phyloP scores from a whole-genome alignment of 768 basidiomycete genomes.

The Tulasnella sp. region DNA sequence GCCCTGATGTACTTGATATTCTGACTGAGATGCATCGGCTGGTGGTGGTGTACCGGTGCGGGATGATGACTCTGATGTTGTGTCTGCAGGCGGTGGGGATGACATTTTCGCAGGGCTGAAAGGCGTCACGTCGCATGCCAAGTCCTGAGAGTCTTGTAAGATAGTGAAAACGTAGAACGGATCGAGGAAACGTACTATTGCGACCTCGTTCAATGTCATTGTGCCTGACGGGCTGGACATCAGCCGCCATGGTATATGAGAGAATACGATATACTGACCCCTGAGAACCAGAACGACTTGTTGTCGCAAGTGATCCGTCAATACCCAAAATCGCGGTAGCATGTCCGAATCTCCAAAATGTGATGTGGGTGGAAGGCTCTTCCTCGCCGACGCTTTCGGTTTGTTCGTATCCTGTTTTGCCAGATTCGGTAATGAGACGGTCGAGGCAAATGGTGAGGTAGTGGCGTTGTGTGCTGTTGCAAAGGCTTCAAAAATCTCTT shows the following conservation, averaged over 20 bases:
- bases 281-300: slow-evolving; percentile 68
- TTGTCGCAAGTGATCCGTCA: slow-evolving; percentile 62
- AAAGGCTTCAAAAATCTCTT: slow-evolving; percentile 67
- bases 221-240: slow-evolving; percentile 38
- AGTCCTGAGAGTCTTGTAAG: slow-evolving; percentile 30
- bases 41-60: too few relatives aligned
- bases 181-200: slow-evolving; percentile 31
- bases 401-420: neutral
- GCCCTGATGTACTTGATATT: slow-evolving; percentile 63
- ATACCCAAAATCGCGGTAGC: slow-evolving; percentile 74
- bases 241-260: neutral
- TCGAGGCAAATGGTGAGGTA: neutral
- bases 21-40: slow-evolving; percentile 21
- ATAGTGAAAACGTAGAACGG: neutral
- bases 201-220: slow-evolving; percentile 78
- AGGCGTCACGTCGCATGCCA: slow-evolving; percentile 60
- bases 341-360: slow-evolving; percentile 24
- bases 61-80: slow-evolving; percentile 41
- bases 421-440: slow-evolving; percentile 3
- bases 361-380: neutral
- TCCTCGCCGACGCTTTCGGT: neutral
- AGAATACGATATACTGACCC: slow-evolving; percentile 32
- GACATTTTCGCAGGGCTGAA: slow-evolving; percentile 20
- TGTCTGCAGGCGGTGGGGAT: neutral
- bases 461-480: slow-evolving; percentile 20